Evolutionary conservation across 345 rosid species (phyloP).

Genomic region (Melastoma malabathricum): DNA sequence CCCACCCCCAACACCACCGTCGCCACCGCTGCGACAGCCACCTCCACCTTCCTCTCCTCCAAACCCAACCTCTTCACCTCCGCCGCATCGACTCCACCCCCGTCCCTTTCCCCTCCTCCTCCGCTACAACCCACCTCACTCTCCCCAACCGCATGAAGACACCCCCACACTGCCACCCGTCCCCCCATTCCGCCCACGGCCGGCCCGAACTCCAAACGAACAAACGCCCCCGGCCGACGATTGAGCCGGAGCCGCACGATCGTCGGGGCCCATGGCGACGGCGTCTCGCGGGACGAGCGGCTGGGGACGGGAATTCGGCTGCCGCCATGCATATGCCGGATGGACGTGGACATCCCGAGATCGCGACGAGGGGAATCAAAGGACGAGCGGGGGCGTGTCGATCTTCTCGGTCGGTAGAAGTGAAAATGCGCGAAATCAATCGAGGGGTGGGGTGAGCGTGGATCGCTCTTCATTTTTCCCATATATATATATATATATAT

Average conservation of each 20-base stretch:
- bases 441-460: too few relatives aligned
- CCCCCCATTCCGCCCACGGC: slow-evolving; percentile 21
- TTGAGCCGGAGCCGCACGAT: background rate
- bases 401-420: too few relatives aligned
- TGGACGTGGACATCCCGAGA: too few relatives aligned
- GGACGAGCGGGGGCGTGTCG: too few relatives aligned
- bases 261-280: slow-evolving; percentile 19
- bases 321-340: too few relatives aligned
- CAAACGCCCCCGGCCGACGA: background rate
- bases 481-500: too few relatives aligned
- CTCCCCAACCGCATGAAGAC: slow-evolving; percentile 28
- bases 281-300: background rate
- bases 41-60: slow-evolving; percentile 25
- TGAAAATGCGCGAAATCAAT: too few relatives aligned
- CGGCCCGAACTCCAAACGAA: background rate
- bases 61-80: slow-evolving; percentile 30
- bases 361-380: too few relatives aligned
- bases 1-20: slow-evolving; percentile 80
- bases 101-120: slow-evolving; percentile 8
- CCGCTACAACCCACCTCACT: slow-evolving; percentile 4
- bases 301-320: too few relatives aligned
- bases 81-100: slow-evolving; percentile 13
- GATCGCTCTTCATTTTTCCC: too few relatives aligned
- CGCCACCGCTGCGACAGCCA: slow-evolving; percentile 52
- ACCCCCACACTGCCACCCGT: slow-evolving; percentile 17